These are phyloP conservation scores for Fusarium paranaense DNA, from an alignment of 2,329 filamentous ascomycete genomes.

Conservation along the genomic window DNA sequence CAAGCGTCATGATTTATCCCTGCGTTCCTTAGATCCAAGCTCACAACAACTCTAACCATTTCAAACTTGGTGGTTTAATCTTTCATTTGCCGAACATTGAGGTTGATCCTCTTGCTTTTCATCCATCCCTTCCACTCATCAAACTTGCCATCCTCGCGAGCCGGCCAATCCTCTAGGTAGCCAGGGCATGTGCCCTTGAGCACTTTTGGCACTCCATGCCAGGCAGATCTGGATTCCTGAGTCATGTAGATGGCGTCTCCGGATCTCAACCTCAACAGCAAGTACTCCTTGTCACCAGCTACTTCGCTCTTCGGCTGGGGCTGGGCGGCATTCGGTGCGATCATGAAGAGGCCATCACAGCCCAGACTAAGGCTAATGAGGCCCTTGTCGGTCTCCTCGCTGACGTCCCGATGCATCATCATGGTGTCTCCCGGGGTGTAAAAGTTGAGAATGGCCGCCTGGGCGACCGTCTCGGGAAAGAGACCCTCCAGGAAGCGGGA, in stretches of 20 bases:
- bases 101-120: constrained; percentile 85
- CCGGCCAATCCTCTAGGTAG: constrained; percentile 81
- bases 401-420: constrained; percentile 93
- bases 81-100: constrained; percentile 93
- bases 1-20: background rate
- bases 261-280: constrained; percentile 77
- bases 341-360: constrained; percentile 90
- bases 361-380: constrained; percentile 89
- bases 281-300: constrained; percentile 57
- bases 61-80: constrained; percentile 51
- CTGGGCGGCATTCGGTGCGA: constrained; percentile 68
- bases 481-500: constrained; percentile 73
- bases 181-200: constrained; percentile 81
- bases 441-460: constrained; percentile 94
- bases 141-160: constrained; percentile 60
- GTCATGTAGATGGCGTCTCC: constrained; percentile 95
- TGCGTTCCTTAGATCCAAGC: background rate
- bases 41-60: background rate
- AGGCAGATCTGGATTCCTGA: constrained; percentile 83
- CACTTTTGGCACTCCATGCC: constrained; percentile 95
- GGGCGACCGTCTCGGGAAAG: constrained; percentile 81
- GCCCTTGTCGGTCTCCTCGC: constrained; percentile 82
- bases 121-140: constrained; percentile 88
- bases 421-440: constrained; percentile 92
- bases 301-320: constrained; percentile 22